Evolutionary conservation across 2,329 filamentous ascomycete genomes (phyloP).

Genomic region (Thelonectria rubi): DNA sequence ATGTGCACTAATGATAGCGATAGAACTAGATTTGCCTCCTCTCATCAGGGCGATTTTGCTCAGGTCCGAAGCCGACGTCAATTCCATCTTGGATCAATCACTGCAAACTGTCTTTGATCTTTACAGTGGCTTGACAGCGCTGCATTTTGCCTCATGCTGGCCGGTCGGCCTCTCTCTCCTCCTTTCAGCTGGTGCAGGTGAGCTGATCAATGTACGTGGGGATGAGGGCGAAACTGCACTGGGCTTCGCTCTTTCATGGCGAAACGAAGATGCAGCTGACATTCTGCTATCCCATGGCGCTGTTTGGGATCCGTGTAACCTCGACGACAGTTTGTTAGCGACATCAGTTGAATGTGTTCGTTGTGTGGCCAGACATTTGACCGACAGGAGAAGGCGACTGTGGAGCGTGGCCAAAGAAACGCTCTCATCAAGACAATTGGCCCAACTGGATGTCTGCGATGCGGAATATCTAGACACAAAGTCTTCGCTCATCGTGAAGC

Average conservation of each 20-base stretch:
- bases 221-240: neutral
- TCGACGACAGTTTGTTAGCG: fast-evolving
- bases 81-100: neutral
- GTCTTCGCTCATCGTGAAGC: neutral
- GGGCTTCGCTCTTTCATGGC: neutral
- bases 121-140: neutral
- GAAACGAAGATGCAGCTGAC: neutral
- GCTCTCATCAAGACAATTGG: neutral
- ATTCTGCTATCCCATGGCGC: neutral
- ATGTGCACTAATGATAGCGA: neutral
- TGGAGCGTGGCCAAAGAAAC: neutral
- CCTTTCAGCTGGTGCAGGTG: neutral
- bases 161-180: neutral
- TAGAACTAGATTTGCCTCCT: neutral
- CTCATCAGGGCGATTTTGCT: neutral
- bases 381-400: neutral
- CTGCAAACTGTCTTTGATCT: neutral
- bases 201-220: neutral
- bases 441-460: neutral
- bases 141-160: conserved; percentile 4
- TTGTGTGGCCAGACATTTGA: neutral
- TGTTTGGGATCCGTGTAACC: neutral
- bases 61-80: neutral
- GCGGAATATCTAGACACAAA: neutral
- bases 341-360: neutral